Conservation (phyloP, 2,329 filamentous ascomycete genomes). For the Albophoma yamanashiensis region DNA sequence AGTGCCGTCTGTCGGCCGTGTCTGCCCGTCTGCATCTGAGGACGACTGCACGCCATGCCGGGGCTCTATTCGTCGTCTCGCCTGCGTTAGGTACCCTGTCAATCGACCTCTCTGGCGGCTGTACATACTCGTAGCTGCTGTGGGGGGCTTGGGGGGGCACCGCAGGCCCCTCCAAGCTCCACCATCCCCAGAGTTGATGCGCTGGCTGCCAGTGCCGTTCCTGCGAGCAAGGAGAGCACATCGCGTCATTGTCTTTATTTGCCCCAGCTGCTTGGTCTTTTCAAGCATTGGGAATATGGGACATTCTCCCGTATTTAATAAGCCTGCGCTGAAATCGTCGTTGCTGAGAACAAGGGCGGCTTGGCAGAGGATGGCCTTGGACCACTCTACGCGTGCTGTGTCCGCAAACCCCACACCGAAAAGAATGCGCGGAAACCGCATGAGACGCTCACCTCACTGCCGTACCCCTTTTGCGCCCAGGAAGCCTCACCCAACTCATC, state of each 20-base stretch:
- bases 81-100: not conserved
- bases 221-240: not conserved
- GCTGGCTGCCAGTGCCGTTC: not conserved
- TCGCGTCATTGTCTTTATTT: not conserved
- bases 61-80: not conserved
- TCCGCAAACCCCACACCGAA: not conserved
- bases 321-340: not conserved
- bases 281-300: not conserved
- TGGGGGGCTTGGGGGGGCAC: too few species aligned
- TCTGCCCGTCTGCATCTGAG: not conserved
- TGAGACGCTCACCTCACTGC: not conserved
- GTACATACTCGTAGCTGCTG: not conserved
- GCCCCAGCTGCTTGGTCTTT: not conserved
- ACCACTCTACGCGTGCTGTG: not conserved
- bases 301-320: not conserved
- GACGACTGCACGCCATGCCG: not conserved
- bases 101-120: not conserved
- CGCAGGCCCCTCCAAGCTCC: not conserved
- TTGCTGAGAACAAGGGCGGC: not conserved
- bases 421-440: not conserved
- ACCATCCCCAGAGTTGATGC: not conserved
- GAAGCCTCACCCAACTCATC: not conserved
- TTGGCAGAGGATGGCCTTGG: not conserved
- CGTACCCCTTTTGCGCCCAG: not conserved
- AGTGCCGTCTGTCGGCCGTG: not conserved